Percentiles rank a stretch among this genome's conserved stretches.
These are phyloP conservation scores for Endotrypanum monterogeii DNA, from an alignment of 208 protist species.

Conservation along the genomic window DNA sequence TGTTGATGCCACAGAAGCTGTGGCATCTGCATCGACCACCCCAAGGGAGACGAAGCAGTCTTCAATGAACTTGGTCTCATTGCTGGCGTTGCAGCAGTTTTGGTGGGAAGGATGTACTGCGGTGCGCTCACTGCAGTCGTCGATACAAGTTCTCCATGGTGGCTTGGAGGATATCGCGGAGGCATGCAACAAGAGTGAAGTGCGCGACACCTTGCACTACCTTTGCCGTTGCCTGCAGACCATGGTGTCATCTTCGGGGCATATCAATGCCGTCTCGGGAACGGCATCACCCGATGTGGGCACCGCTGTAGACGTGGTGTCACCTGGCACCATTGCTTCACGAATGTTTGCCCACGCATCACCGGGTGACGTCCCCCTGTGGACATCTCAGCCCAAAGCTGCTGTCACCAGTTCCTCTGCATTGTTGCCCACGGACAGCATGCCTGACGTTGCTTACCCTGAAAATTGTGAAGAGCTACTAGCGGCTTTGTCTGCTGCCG, in stretches of 20 bases:
- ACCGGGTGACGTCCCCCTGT: neutral
- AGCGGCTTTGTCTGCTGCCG: constrained; percentile 57
- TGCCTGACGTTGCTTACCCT: neutral
- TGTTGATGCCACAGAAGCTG: neutral
- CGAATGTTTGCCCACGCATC: neutral
- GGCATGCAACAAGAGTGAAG: constrained; percentile 36
- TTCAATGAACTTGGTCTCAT: constrained; percentile 16
- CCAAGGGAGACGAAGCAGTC: neutral
- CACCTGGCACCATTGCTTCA: neutral
- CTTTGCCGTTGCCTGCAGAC: constrained; percentile 38
- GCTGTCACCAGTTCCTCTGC: no score
- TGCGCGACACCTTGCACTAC: constrained; percentile 49
- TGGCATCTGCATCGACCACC: neutral
- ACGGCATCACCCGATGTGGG: neutral
- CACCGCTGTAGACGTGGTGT: neutral
- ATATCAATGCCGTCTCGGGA: neutral
- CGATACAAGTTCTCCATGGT: constrained; percentile 20
- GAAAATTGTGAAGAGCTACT: constrained; percentile 50
- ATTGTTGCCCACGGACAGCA: no score
- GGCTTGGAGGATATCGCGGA: constrained; percentile 38
- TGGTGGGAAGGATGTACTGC: constrained; percentile 65
- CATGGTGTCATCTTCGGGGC: constrained; percentile 14
- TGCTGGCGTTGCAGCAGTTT: constrained; percentile 60
- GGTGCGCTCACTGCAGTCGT: constrained; percentile 22
- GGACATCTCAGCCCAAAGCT: neutral